These are phyloP conservation scores for Volvariella volvacea DNA, from an alignment of 1,284 basidiomycete species.

Conservation along the genomic window DNA sequence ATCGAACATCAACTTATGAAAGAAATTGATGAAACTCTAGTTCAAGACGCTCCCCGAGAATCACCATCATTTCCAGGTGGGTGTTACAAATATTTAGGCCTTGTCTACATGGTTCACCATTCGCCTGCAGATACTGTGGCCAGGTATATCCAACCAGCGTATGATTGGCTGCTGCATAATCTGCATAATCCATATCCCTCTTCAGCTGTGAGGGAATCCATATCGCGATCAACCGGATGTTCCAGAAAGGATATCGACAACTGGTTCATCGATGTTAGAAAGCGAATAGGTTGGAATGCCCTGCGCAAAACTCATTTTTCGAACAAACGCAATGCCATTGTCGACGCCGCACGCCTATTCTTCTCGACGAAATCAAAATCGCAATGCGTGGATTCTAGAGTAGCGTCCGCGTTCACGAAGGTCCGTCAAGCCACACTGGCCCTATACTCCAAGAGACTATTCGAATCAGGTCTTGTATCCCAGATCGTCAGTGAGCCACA, in stretches of 20 bases:
- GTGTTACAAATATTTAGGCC: too few relatives aligned
- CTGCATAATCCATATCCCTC: constrained; percentile 46
- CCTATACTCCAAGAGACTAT: too few relatives aligned
- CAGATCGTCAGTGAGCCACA: too few relatives aligned
- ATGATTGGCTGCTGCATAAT: constrained; percentile 39
- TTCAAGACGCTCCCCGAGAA: not conserved
- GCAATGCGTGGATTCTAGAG: not conserved
- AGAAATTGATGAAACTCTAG: too few relatives aligned
- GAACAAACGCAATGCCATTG: constrained; percentile 28
- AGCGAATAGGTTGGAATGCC: constrained; percentile 46
- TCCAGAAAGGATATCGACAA: constrained; percentile 28
- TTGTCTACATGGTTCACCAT: too few relatives aligned
- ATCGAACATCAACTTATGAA: too few relatives aligned
- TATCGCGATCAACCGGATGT: constrained; percentile 19
- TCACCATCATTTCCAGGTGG: too few relatives aligned
- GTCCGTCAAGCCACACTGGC: too few relatives aligned
- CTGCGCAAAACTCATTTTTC: constrained; percentile 31
- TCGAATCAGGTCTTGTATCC: too few relatives aligned
- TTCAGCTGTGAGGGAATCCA: constrained; percentile 16
- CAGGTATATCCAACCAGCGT: constrained; percentile 26
- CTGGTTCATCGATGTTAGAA: constrained; percentile 44
- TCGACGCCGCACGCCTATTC: constrained; percentile 33
- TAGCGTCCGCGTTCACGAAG: too few relatives aligned
- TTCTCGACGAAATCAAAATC: constrained; percentile 12
- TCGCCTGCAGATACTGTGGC: too few relatives aligned